Evolutionary conservation across 768 basidiomycete genomes (phyloP), one percentile per base, ranked within the genome.

Genomic region (Lactarius psammicola): DNA sequence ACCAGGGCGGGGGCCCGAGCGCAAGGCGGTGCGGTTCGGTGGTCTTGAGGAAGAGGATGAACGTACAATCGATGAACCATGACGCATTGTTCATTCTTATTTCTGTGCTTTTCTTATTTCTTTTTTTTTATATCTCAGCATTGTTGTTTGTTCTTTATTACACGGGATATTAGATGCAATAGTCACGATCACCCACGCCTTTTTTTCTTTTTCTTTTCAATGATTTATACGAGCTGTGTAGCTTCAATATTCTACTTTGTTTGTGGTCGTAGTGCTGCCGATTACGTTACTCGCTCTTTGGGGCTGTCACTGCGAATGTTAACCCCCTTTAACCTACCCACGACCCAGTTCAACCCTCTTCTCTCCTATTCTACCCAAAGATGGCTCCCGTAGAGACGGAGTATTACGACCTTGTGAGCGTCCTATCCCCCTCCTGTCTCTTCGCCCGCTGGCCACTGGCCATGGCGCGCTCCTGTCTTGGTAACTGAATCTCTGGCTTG

Each of bases 371-470:
- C 54, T 4, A 60, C 34, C 10, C 11, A 56, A 59, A 33, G 33
- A 93, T 93, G 91, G 81, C 88, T n/a, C 92, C 92, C n/a, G 85
- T 93, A 23, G 92, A 94, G 73, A 92, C 90, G 15, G 89, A 89
- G 73, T 95, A 92, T 75, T 95, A 95, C 77, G 91, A 94, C 75
- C 72, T 94, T 75, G 91, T 66, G 23, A 62, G 64, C 33, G 4
- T 31, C 54, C 17, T 1, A 3, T 49, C 44, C 23, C 20, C n/a
- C n/a, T n/a, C n/a, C n/a, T n/a, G n/a, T n/a, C n/a, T n/a, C n/a
- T n/a, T n/a, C n/a, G n/a, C n/a, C n/a, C n/a, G n/a, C n/a, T 15
- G 4, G 26, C 23, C 51, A 11, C 51, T 17, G n/a, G 0, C 30
- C 18, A 40, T 4, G 8, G 9, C 91, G 70, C 71, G 88, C 72